A percentile compares a stretch with the other conserved stretches of the same genome.
These are phyloP conservation scores for Barnettozyma siamensis DNA, from an alignment of 805 yeast species.

Conservation along the genomic window DNA sequence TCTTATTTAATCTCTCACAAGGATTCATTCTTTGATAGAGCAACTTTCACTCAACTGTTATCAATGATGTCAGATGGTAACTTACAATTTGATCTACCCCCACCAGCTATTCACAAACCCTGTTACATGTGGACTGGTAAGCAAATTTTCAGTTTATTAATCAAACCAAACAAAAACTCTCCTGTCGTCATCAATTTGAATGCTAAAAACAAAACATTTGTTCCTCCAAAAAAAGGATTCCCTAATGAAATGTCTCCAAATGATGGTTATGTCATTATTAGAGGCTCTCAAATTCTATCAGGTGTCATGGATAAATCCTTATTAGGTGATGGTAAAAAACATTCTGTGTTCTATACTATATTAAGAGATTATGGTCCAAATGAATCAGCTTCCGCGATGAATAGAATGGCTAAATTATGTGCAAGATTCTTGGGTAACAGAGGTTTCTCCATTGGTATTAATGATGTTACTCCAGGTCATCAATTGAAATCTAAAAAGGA, in stretches of 20 bases:
- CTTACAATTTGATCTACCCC: constrained; percentile 86
- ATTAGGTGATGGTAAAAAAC: constrained; percentile 97
- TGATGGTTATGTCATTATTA: constrained; percentile 87
- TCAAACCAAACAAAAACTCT: constrained; percentile 70
- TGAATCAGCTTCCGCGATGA: constrained; percentile 95
- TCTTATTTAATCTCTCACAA: constrained; percentile 88
- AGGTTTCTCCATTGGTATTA: constrained; percentile 96
- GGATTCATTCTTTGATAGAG: constrained; percentile 89
- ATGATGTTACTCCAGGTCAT: constrained; percentile 91
- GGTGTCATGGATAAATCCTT: constrained; percentile 98
- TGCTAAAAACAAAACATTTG: constrained; percentile 87
- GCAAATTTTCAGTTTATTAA: constrained; percentile 84
- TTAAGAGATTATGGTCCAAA: constrained; percentile 94
- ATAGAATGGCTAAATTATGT: constrained; percentile 98
- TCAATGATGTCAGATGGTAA: constrained; percentile 96
- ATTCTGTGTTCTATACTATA: constrained; percentile 92
- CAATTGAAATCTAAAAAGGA: constrained; percentile 76
- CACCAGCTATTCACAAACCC: constrained; percentile 92
- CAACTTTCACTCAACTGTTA: constrained; percentile 71
- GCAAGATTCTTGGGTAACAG: constrained; percentile 92
- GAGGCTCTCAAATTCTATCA: constrained; percentile 82
- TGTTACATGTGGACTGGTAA: constrained; percentile 94
- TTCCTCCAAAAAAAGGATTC: constrained; percentile 63
- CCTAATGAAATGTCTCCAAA: constrained; percentile 96
- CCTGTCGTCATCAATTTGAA: constrained; percentile 86